These are phyloP conservation scores for Corynascus novoguineensis DNA, from an alignment of 495 filamentous ascomycete genomes.

Conservation along the genomic window DNA sequence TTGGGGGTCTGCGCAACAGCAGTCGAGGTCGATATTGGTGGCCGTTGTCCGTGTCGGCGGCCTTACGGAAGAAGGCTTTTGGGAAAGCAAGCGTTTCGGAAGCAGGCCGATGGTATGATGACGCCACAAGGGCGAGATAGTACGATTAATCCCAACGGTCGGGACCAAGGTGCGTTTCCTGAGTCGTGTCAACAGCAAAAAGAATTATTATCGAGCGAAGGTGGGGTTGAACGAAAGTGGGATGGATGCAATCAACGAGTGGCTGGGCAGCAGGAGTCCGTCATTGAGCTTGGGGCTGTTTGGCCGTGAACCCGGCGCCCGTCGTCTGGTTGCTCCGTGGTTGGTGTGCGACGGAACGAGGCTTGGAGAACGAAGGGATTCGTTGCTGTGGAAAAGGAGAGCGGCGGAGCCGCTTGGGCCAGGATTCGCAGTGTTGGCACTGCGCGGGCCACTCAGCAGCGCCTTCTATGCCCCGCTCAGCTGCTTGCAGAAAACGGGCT, in stretches of 20 bases:
- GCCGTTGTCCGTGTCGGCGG: not conserved
- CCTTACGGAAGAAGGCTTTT: not conserved
- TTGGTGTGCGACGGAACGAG: constrained; percentile 21
- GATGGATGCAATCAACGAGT: constrained; percentile 24
- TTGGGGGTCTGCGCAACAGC: not conserved
- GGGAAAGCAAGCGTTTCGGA: not conserved
- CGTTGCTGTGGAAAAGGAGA: constrained; percentile 28
- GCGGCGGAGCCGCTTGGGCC: constrained; percentile 5
- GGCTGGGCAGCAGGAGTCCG: constrained; percentile 11
- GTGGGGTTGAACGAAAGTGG: constrained; percentile 16
- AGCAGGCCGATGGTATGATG: not conserved
- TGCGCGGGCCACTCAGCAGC: not conserved
- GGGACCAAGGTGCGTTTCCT: not conserved
- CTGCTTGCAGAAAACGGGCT: not conserved
- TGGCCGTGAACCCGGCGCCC: constrained; percentile 11
- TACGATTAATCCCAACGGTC: too few species aligned
- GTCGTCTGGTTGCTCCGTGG: constrained; percentile 29
- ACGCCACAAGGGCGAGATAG: not conserved
- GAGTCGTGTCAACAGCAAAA: not conserved
- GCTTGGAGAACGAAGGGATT: constrained; percentile 8
- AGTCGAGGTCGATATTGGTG: not conserved
- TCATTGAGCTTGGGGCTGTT: constrained; percentile 7
- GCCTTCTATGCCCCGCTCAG: not conserved
- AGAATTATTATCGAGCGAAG: constrained; percentile 2
- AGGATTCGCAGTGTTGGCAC: not conserved